These are phyloP conservation scores for Aspergillus ostianus DNA, from an alignment of 495 filamentous ascomycete species.

Conservation along the genomic window DNA sequence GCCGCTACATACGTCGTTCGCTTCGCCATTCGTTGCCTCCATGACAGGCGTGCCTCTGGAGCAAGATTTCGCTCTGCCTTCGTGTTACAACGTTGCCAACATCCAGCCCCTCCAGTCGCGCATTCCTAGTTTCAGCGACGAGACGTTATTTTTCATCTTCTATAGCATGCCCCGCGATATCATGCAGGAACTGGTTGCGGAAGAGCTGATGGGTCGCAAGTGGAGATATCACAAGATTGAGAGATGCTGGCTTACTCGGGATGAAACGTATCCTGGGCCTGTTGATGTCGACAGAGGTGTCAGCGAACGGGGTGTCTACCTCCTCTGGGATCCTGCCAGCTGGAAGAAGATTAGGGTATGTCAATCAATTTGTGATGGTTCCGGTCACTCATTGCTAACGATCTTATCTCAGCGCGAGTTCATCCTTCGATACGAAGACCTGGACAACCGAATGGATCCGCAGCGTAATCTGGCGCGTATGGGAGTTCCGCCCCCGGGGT, in stretches of 20 bases:
- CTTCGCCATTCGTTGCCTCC: conserved; percentile 67
- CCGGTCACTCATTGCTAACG: not conserved
- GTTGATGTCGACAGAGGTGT: conserved; percentile 57
- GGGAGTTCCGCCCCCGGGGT: conserved; percentile 39
- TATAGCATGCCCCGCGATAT: conserved; percentile 83
- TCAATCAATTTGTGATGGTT: conserved; percentile 6
- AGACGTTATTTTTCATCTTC: conserved; percentile 93
- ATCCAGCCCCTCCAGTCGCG: conserved; percentile 76
- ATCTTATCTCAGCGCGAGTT: conserved; percentile 64
- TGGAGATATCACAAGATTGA: conserved; percentile 93
- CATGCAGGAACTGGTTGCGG: conserved; percentile 79
- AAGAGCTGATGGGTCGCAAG: conserved; percentile 78
- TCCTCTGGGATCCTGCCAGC: conserved; percentile 79
- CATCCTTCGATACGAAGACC: conserved; percentile 72
- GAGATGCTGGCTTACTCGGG: conserved; percentile 88
- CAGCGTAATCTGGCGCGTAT: conserved; percentile 36
- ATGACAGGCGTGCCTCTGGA: conserved; percentile 66
- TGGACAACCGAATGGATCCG: conserved; percentile 59
- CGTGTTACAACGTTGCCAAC: conserved; percentile 85
- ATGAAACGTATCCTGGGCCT: conserved; percentile 68
- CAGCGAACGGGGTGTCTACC: conserved; percentile 82
- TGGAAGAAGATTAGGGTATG: conserved; percentile 84
- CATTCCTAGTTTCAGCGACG: conserved; percentile 80
- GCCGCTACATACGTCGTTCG: conserved; percentile 63
- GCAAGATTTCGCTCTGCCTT: conserved; percentile 74